Evolutionary conservation across 2,329 filamentous ascomycete genomes (phyloP).

Genomic region (Epichloe gansuensis): DNA sequence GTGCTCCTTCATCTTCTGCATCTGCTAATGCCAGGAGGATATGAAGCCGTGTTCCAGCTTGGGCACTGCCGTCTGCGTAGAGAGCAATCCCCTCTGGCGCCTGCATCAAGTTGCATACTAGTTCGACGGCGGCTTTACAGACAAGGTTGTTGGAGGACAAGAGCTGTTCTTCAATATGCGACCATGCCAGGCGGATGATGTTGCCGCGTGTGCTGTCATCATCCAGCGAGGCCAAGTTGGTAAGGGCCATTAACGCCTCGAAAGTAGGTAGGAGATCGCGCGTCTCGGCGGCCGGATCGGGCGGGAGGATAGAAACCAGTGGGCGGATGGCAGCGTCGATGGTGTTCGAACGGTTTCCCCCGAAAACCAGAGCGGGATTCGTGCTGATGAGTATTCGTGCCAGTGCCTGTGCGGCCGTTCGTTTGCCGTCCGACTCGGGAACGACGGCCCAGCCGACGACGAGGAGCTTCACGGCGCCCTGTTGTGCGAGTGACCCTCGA

Average conservation of each 20-base stretch:
- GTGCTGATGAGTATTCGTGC: slow-evolving; percentile 78
- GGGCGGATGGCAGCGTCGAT: slow-evolving; percentile 73
- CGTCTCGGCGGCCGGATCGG: slow-evolving; percentile 47
- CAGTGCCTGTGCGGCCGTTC: slow-evolving; percentile 64
- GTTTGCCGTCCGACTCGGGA: slow-evolving; percentile 38
- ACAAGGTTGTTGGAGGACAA: slow-evolving; percentile 64
- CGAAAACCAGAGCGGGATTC: slow-evolving; percentile 75
- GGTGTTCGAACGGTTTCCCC: slow-evolving; percentile 59
- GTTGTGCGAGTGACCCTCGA: slow-evolving; percentile 72
- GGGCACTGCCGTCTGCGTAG: slow-evolving; percentile 53
- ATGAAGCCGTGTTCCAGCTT: slow-evolving; percentile 63
- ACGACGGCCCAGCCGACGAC: slow-evolving; percentile 57
- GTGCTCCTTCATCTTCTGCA: slow-evolving; percentile 65
- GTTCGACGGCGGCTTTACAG: slow-evolving; percentile 71
- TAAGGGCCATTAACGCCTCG: slow-evolving; percentile 80
- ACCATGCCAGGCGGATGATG: slow-evolving; percentile 64
- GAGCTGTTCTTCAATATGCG: slow-evolving; percentile 69
- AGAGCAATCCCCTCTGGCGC: slow-evolving; percentile 51
- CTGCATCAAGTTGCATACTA: slow-evolving; percentile 82
- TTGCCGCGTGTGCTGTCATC: slow-evolving; percentile 48
- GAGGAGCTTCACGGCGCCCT: slow-evolving; percentile 81
- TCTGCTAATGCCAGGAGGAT: slow-evolving; percentile 81
- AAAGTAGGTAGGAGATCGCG: slow-evolving; percentile 80
- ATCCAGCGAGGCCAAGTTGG: slow-evolving; percentile 78
- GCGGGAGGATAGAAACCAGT: slow-evolving; percentile 58